A percentile compares a stretch with the other conserved stretches of the same genome.
These are phyloP conservation scores for Psilocybe cubensis DNA, from an alignment of 768 basidiomycete genomes.

Conservation along the genomic window DNA sequence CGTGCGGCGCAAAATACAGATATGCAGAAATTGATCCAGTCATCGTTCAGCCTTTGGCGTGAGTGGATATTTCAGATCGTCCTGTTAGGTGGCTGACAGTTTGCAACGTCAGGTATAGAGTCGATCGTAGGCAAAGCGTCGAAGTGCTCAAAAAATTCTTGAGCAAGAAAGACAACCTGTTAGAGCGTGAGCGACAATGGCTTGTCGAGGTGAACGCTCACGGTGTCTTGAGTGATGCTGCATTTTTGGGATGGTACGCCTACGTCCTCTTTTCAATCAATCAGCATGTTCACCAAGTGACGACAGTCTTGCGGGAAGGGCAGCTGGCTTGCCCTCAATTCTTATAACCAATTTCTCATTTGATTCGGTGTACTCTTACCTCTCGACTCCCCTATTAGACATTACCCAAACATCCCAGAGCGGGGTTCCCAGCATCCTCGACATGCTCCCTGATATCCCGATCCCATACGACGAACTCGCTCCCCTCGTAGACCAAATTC, in stretches of 20 bases:
- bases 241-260: slow-evolving; percentile 75
- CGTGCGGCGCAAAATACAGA: slow-evolving; percentile 66
- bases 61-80: slow-evolving; percentile 26
- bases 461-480: slow-evolving; percentile 50
- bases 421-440: slow-evolving; percentile 6
- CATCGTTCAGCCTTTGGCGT: slow-evolving; percentile 82
- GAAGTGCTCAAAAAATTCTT: slow-evolving; percentile 65
- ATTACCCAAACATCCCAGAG: slow-evolving; percentile 19
- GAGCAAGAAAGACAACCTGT: slow-evolving; percentile 50
- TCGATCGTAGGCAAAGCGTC: slow-evolving; percentile 73
- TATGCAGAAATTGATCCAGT: slow-evolving; percentile 79
- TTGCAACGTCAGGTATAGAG: slow-evolving; percentile 54
- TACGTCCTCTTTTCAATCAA: neutral
- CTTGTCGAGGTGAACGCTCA: slow-evolving; percentile 51
- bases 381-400: slow-evolving; percentile 61
- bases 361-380: slow-evolving; percentile 81
- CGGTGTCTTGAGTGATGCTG: slow-evolving; percentile 76
- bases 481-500: slow-evolving; percentile 68
- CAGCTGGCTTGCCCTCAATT: slow-evolving; percentile 66
- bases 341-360: slow-evolving; percentile 86
- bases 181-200: slow-evolving; percentile 63
- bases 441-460: slow-evolving; percentile 47
- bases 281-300: neutral
- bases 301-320: slow-evolving; percentile 64
- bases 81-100: neutral